These are phyloP conservation scores for Trichaptum fuscoviolaceum DNA, from an alignment of 768 basidiomycete species.

Conservation along the genomic window DNA sequence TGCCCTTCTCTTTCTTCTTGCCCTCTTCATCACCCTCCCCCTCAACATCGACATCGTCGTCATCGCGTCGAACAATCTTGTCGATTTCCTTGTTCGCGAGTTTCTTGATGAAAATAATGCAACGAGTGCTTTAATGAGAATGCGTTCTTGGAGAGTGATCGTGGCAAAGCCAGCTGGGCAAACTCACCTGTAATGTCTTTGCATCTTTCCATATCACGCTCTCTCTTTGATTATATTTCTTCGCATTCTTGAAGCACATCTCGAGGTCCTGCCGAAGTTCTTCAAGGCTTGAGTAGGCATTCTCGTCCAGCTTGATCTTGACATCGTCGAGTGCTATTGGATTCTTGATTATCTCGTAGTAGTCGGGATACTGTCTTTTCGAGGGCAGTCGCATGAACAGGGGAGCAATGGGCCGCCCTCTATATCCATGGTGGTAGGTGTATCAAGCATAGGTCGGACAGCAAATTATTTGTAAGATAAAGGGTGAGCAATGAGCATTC, in stretches of 20 bases:
- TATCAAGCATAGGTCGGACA: constrained; percentile 24
- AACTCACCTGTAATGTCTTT: constrained; percentile 72
- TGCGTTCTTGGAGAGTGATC: constrained; percentile 8
- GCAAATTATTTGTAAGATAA: constrained; percentile 22
- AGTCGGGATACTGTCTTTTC: constrained; percentile 77
- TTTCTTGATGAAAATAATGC: constrained; percentile 31
- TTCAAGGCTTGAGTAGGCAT: constrained; percentile 56
- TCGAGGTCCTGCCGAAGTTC: constrained; percentile 70
- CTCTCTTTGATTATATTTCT: constrained; percentile 75
- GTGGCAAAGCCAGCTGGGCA: background rate
- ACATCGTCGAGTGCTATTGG: constrained; percentile 90
- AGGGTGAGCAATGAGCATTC: constrained; percentile 36
- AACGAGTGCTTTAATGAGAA: constrained; percentile 10
- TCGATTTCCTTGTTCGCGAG: constrained; percentile 40
- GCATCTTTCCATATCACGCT: constrained; percentile 79
- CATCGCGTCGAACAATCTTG: constrained; percentile 38
- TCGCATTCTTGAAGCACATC: constrained; percentile 74
- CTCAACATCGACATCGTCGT: constrained; percentile 31
- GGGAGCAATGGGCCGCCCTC: constrained; percentile 56
- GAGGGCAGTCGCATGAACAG: constrained; percentile 68
- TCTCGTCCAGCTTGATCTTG: constrained; percentile 65
- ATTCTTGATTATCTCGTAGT: constrained; percentile 71
- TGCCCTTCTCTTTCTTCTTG: constrained; percentile 46
- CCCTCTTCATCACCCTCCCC: constrained; percentile 43
- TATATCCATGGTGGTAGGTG: constrained; percentile 26